Evolutionary conservation across 805 yeast genomes (phyloP), one percentile per base, ranked within the genome.

Genomic region (Pichia insulana): DNA sequence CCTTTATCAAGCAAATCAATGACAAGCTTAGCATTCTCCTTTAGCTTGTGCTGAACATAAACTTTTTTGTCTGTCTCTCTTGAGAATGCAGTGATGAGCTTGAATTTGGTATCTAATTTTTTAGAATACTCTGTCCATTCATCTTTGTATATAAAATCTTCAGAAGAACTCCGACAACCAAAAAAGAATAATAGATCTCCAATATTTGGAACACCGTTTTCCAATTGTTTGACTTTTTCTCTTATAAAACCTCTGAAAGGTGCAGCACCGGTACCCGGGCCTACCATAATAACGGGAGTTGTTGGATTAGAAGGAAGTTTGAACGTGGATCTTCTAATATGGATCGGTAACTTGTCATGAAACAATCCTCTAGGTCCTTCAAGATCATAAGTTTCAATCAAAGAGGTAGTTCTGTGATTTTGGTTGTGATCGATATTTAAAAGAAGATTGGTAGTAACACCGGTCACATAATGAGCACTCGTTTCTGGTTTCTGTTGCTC

Each of bases 181-280:
- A 74, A 90, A 63, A 89, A 92, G 47, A 90, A 69, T 26, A 87
- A 40, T 39, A 81, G 74, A 50, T 80, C 76, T 43, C 97, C 97
- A 37, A 85, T 65, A 10, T 69, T 74, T 41, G 62, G 62, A 44
- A 63, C 76, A 50, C 70, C 69, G 36, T 60, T 61, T 44, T 68
- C 69, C 11, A 65, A 65, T 56, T 69, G 74, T 32, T 66, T 61
- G n/a, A 80, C 83, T 56, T 89, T 81, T 60, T 90, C 98, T 67
- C 94, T 80, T 30, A 90, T 64, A 52, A 90, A 90, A 3, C 95
- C 98, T 68, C 98, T 80, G 70, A 92, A 86, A 48, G 98, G 98
- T 9, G 98, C 97, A 39, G 90, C 90, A 62, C 98, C 98, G 3
- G 98, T 92, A 50, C 98, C 98, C 36, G 98, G 97, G 25, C 98